Base-by-base conservation (phyloP, 371 early-diverging fungal genomes). In the Parasitella parasitica region DNA sequence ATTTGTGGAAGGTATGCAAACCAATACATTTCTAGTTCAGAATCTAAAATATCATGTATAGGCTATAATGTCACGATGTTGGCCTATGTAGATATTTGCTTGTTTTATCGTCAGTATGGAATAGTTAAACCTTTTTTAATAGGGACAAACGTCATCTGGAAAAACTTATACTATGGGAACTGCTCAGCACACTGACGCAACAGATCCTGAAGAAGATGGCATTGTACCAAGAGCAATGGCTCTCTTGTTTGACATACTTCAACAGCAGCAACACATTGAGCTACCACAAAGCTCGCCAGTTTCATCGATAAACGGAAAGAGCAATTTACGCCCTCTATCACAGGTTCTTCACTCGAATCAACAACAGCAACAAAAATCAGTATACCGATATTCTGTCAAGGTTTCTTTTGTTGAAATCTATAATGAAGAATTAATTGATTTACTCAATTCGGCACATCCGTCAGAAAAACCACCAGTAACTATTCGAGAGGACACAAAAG, bases 131-230 rank as follows among this genome's bases (percentile, higher is more conserved):
- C 2, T 41, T 20, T 50, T 48, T 35, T 30, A 41, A 28, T 46
- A 81, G 82, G 82, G 92, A 16, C 95, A 98, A 84, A 95, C 95
- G 13, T 94, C 95, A 7, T 92, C 93, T 9, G 99, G 99, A 54
- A 99, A 99, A 81, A 99, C 99, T 6, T 96, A 94, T 70, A 99
- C 99, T 7, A 99, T 99, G 98, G 95, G 96, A 53, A 94, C 95
- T 36, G 90, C 84, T 8, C 83, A 86, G n/a, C 89, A 93, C 54
- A 89, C 85, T 30, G 80, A 83, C 37, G 72, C 79, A 20, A 65
- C 67, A n/a, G 76, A 89, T 55, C 56, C 75, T 34, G 71, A 81
- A 39, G 72, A 83, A 38, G 80, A 82, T 62, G 97, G 97, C 34
- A 91, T 98, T 58, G 92, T 98, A 46, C 97, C 97, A 27, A 84